Evolutionary conservation across 1,284 basidiomycete genomes (phyloP), one percentile per base, ranked within the genome.

Genomic region (Pterulicium gracile): DNA sequence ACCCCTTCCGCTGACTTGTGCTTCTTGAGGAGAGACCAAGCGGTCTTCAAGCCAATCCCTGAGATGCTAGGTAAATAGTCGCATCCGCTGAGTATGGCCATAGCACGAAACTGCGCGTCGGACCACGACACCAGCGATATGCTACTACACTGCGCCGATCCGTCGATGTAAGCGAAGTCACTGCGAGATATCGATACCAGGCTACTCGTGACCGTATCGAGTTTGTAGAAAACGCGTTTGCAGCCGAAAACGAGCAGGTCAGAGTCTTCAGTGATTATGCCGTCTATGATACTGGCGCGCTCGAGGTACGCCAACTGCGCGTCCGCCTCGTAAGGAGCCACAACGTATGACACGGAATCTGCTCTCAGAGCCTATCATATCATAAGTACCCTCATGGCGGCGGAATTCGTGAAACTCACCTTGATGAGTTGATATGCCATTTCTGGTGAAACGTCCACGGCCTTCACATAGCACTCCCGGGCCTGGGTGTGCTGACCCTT

Each of bases 361-460:
- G 83, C 86, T 45, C 76, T 77, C 27, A 97, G 69, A 2, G 88
- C 91, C 90, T 95, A 55, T 40, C 12, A 47, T 7, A n/a, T 32
- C 27, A 34, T n/a, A n/a, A n/a, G n/a, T n/a, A n/a, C 24, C 12
- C 17, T 40, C n/a, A 22, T 43, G 15, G 24, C 13, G 32, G 19
- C 19, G 39, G 19, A 24, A 18, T n/a, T 19, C 23, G 43, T 2
- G 3, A 24, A 42, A 12, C 69, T 44, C 55, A 81, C 92, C 76
- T 98, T 97, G 70, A 98, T 98, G 52, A 98, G 70, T 64, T 98
- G 95, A 60, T 79, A 94, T 3, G 96, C 96, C 89, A 98, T 95
- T 61, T 93, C 83, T 1, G 96, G 95, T 2, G 92, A 97, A 43
- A 99, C 88, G 55, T 99, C 96, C 45, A 98, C 68, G 55, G 88